Evolutionary conservation across 805 yeast species (phyloP), one percentile per base, ranked within the genome.

Genomic region (Wickerhamomyces silvicola): DNA sequence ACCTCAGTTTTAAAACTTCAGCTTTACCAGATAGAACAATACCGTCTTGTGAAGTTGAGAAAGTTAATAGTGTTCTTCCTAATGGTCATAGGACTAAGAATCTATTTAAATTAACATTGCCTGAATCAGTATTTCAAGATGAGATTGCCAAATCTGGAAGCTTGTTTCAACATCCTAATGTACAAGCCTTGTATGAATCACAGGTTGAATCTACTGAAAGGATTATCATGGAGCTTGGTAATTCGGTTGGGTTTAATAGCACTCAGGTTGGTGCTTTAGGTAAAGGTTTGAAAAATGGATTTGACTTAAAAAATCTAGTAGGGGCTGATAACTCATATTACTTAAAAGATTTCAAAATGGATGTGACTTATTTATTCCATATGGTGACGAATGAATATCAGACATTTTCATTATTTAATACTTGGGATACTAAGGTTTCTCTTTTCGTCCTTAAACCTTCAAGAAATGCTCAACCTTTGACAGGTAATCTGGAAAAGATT

Each of bases 231-330:
- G 81, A 80, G 20, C 60, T 92, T 12, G 97, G 98, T 4, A 66
- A 78, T 16, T 66, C 75, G 11, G 81, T 88, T 14, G 66, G 67
- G 11, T 80, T 88, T 41, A 84, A 77, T 41, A 79, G 80, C 27
- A 62, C 75, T 1, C 66, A 71, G 34, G 72, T 84, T n/a, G 96
- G 97, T 7, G 76, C 87, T 0, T 62, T 94, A 8, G 94, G 97
- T 7, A 74, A 71, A 46, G 94, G 96, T 18, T 60, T 92, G 36
- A 87, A 84, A 45, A 70, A 72, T 37, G 98, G 98, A 1, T 94
- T 94, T 56, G 75, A 81, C 10, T 50, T 72, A 35, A 72, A 72
- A 31, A 77, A 78, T 53, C 56, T 75, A 22, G 60, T 62, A 18
- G 51, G 59, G 32, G 59, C 69, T 6, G 72, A 74, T 5, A 50